These are phyloP conservation scores for Karstenula rhodostoma DNA, from an alignment of 2,329 filamentous ascomycete genomes.

Conservation along the genomic window DNA sequence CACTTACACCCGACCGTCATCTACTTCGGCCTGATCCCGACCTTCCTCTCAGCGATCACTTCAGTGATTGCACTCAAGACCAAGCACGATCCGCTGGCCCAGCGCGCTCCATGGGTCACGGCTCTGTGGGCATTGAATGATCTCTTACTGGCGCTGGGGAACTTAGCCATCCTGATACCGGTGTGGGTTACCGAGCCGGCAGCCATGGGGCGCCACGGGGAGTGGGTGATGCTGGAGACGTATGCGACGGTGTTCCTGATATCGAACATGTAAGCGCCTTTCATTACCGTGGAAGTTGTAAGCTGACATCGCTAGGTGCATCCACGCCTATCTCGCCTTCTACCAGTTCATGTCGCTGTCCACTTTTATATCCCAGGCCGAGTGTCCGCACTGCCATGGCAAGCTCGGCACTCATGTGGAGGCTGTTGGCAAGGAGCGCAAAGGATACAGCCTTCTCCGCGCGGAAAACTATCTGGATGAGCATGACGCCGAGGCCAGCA, in stretches of 20 bases:
- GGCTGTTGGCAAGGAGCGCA: not conserved
- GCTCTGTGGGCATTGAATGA: slow-evolving; percentile 7
- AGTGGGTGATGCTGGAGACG: slow-evolving; percentile 10
- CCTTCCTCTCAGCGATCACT: slow-evolving; percentile 4
- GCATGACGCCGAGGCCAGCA: slow-evolving; percentile 1
- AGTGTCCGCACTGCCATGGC: slow-evolving; percentile 12
- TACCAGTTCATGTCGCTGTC: not conserved
- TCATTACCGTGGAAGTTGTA: not conserved
- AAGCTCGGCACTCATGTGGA: not conserved
- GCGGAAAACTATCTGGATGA: slow-evolving; percentile 6
- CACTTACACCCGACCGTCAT: not conserved
- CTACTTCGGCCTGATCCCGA: slow-evolving; percentile 7
- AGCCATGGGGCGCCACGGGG: not conserved
- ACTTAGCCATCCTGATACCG: not conserved
- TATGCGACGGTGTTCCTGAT: slow-evolving; percentile 10
- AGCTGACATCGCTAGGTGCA: not conserved
- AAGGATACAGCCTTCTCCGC: slow-evolving; percentile 1
- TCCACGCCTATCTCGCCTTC: slow-evolving; percentile 5
- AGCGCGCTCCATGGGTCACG: not conserved
- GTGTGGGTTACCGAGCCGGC: slow-evolving; percentile 5
- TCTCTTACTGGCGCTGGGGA: not conserved
- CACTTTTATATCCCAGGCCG: not conserved
- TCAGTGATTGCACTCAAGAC: not conserved
- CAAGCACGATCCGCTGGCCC: not conserved
- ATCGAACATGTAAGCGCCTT: slow-evolving; percentile 1